Base-by-base conservation (phyloP, 768 basidiomycete genomes). In the Postia placenta region DNA sequence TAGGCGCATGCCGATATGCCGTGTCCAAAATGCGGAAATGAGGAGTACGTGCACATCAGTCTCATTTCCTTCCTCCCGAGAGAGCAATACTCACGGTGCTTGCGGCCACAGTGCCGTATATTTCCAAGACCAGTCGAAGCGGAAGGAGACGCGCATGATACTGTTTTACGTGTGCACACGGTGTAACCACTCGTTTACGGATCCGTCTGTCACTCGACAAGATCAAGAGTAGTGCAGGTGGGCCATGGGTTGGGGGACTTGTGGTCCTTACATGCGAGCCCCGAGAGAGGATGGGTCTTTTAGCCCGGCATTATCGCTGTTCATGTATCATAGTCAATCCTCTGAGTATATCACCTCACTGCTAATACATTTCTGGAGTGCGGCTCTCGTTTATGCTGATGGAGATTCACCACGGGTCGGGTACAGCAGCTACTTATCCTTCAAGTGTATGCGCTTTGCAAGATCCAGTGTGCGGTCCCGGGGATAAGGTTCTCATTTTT, bases 51-150 rank as follows among this genome's bases (percentile, higher is more conserved):
- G n/a, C 28, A 20, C 27, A 24, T 41, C 26, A 38, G 15, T 39
- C n/a, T 36, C 38, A 14, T 24, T 39, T 20, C 27, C 37, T 25
- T 35, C 41, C 35, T 40, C 28, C 39, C 39, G 20, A 36, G 45
- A 45, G 33, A 11, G 33, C 30, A 17, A 17, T 6, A 24, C 33
- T 36, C n/a, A 45, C 26, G 20, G 19, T 40, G 44, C n/a, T 17
- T 28, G 27, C 5, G 28, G 17, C 35, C 53, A n/a, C 60, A 98
- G 94, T 61, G 81, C 91, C 44, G 94, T 98, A 4, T 81, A 89
- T 63, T 98, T 87, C 66, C 95, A 97, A 67, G 95, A 97, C 67
- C 95, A 98, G 65, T 96, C 92, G 15, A 94, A 95, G 64, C 85
- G 95, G 48, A 92, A 91, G 59, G 92, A 95, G 63, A 97, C 95